phyloP scores from a whole-genome alignment of 2,329 filamentous ascomycete species.

The Pestalotiopsis sp. region DNA sequence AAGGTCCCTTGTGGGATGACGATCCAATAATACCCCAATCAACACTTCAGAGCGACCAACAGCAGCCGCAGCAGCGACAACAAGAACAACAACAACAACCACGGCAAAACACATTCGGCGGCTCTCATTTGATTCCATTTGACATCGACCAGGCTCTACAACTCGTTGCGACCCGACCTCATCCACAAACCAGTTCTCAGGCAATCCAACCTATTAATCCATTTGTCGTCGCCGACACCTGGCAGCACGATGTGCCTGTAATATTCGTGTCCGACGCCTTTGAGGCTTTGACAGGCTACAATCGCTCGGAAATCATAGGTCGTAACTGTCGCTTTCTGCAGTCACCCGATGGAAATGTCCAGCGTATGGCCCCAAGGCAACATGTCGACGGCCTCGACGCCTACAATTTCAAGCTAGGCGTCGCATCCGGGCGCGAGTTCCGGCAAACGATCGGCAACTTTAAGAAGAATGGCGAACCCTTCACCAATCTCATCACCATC shows the following conservation, averaged over 20 bases:
- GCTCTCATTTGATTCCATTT: constrained; percentile 47
- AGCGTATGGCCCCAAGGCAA: constrained; percentile 73
- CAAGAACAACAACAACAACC: too few relatives aligned
- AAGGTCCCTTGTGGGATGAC: too few relatives aligned
- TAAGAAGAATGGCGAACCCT: constrained; percentile 86
- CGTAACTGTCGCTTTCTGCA: constrained; percentile 93
- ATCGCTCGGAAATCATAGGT: constrained; percentile 82
- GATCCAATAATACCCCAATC: too few relatives aligned
- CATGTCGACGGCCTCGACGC: constrained; percentile 86
- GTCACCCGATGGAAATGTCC: constrained; percentile 78
- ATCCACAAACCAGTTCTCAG: constrained; percentile 82
- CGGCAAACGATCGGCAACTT: constrained; percentile 93
- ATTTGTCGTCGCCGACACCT: constrained; percentile 86
- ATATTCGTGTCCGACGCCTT: constrained; percentile 93
- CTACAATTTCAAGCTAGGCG: constrained; percentile 76
- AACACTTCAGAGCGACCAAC: too few relatives aligned
- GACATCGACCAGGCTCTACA: constrained; percentile 82
- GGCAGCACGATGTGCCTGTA: constrained; percentile 80
- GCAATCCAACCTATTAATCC: constrained; percentile 89
- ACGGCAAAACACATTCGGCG: background rate
- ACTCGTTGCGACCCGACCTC: constrained; percentile 76
- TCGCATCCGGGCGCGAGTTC: constrained; percentile 70
- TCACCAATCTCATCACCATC: constrained; percentile 90
- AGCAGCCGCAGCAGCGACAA: too few relatives aligned
- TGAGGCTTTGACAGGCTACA: constrained; percentile 88